These are phyloP conservation scores for Penicillium polonicum DNA, from an alignment of 2,329 filamentous ascomycete genomes.

Conservation along the genomic window DNA sequence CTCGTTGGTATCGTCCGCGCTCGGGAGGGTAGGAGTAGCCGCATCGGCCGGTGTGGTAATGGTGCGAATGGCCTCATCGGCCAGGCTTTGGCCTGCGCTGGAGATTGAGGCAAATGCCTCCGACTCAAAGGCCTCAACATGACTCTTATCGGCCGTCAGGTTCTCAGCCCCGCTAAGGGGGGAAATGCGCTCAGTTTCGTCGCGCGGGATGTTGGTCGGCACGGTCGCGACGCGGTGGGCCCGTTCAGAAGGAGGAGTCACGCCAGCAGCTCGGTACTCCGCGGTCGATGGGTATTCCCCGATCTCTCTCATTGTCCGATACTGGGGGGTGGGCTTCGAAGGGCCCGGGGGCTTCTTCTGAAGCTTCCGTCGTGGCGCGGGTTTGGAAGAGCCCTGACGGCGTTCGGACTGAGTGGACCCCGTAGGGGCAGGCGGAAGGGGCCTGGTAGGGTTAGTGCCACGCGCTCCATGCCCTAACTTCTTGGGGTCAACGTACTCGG, in stretches of 20 bases:
- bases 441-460: conserved; percentile 24
- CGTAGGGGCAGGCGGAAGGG: conserved; percentile 25
- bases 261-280: conserved; percentile 24
- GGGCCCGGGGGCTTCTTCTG: conserved; percentile 18
- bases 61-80: conserved; percentile 8
- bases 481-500: conserved; percentile 6
- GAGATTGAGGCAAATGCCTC: neutral
- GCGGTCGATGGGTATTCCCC: conserved; percentile 23
- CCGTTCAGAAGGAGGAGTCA: conserved; percentile 20
- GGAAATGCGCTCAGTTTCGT: conserved; percentile 6
- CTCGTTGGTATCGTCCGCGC: conserved; percentile 6
- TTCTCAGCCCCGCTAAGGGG: conserved; percentile 4
- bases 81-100: neutral
- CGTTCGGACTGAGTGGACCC: conserved; percentile 17
- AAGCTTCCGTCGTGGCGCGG: conserved; percentile 18
- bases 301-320: conserved; percentile 23
- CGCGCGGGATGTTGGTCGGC: conserved; percentile 2
- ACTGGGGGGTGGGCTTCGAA: conserved; percentile 3
- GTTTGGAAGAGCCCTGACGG: conserved; percentile 16
- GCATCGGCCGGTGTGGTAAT: neutral
- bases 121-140: conserved; percentile 4
- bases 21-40: neutral
- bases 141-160: neutral
- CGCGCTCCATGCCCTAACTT: conserved; percentile 21
- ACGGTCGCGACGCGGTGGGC: conserved; percentile 18